phyloP scores from a whole-genome alignment of 2,329 filamentous ascomycete species.

The Fusarium floridanum region DNA sequence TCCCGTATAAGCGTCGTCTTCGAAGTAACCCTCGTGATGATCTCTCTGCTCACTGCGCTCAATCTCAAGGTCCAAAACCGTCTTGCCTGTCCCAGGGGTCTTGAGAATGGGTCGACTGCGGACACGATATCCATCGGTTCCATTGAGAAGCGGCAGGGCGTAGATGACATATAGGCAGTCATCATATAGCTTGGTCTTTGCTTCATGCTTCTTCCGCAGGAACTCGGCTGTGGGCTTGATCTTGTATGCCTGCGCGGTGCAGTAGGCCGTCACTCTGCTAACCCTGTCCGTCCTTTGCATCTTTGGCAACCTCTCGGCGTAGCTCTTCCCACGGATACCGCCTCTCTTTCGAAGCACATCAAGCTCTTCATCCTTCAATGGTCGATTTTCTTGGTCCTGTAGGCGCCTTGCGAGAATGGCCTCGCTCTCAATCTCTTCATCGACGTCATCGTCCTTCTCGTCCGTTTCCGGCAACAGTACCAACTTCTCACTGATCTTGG shows the following conservation, averaged over 20 bases:
- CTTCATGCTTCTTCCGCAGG: constrained; percentile 86
- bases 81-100: constrained; percentile 89
- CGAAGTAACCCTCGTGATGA: constrained; percentile 92
- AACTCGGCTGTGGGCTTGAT: constrained; percentile 90
- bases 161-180: constrained; percentile 98
- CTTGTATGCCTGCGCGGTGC: constrained; percentile 94
- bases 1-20: constrained; percentile 72
- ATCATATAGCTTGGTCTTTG: constrained; percentile 96
- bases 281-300: constrained; percentile 87
- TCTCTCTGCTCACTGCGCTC: constrained; percentile 91
- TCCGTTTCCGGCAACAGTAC: constrained; percentile 89
- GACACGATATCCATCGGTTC: constrained; percentile 87
- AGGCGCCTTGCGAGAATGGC: constrained; percentile 52
- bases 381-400: constrained; percentile 71
- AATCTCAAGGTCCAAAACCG: constrained; percentile 93
- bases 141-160: constrained; percentile 88
- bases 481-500: constrained; percentile 96
- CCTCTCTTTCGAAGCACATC: constrained; percentile 73
- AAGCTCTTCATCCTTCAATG: constrained; percentile 76
- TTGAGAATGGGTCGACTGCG: constrained; percentile 92
- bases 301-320: constrained; percentile 93
- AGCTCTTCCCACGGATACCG: constrained; percentile 82
- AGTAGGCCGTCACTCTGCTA: constrained; percentile 93
- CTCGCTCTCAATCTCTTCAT: constrained; percentile 69
- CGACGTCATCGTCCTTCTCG: constrained; percentile 66